A percentile compares a stretch with the other conserved stretches of the same genome.
phyloP scores from a whole-genome alignment of 345 rosid genomes.

The Brassica rapa region DNA sequence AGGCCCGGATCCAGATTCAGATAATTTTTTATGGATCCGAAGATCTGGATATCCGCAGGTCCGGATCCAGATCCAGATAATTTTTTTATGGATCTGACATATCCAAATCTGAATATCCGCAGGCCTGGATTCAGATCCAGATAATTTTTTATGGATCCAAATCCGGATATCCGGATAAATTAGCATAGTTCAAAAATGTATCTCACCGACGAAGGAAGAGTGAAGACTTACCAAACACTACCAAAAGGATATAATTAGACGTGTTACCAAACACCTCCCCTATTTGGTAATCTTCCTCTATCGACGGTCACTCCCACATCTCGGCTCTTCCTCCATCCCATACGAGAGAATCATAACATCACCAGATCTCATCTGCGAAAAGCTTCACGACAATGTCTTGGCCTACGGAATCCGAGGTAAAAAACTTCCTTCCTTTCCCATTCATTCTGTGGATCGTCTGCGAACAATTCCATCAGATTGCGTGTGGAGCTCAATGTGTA shows the following conservation, averaged over 20 bases:
- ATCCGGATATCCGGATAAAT: neutral
- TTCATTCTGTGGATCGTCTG: neutral
- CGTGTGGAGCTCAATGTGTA: slow-evolving; percentile 12
- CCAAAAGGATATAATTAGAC: slow-evolving; percentile 23
- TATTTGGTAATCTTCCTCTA: slow-evolving; percentile 31
- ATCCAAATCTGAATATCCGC: too few relatives aligned
- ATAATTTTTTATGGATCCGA: too few relatives aligned
- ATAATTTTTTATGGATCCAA: too few relatives aligned
- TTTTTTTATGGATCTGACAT: too few relatives aligned
- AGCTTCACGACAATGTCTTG: slow-evolving; percentile 40
- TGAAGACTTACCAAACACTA: slow-evolving; percentile 14
- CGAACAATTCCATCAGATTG: neutral
- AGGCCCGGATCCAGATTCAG: too few relatives aligned
- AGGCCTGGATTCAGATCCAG: too few relatives aligned
- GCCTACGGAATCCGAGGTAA: slow-evolving; percentile 44
- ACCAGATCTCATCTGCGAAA: slow-evolving; percentile 13
- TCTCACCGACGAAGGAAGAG: neutral
- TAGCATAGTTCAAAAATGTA: neutral
- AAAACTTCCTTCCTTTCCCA: neutral
- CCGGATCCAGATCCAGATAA: too few relatives aligned
- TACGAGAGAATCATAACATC: neutral
- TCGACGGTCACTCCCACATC: slow-evolving; percentile 36
- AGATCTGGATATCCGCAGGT: too few relatives aligned
- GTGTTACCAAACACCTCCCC: slow-evolving; percentile 34
- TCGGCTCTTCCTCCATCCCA: slow-evolving; percentile 16